Conservation (phyloP, 495 filamentous ascomycete genomes). For the Neurospora tetraspora region DNA sequence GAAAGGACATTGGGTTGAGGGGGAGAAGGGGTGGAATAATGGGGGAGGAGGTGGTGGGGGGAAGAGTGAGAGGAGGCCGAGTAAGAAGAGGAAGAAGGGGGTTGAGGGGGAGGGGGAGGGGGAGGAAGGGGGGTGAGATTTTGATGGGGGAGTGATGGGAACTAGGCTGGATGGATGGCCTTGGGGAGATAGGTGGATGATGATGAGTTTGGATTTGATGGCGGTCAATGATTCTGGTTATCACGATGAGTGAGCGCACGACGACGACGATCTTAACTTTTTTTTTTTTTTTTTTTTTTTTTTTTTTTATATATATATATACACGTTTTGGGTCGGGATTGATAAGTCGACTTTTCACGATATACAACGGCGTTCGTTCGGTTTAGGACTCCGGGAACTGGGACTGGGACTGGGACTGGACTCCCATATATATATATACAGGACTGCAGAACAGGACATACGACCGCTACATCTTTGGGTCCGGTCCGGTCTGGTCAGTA, state of each 20-base stretch:
- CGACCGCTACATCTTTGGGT: background rate
- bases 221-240: background rate
- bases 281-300: background rate
- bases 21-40: constrained; percentile 16
- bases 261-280: background rate
- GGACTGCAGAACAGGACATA: background rate
- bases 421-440: background rate
- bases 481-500: background rate
- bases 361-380: background rate
- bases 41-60: background rate
- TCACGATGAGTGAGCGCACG: background rate
- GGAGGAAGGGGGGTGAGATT: background rate
- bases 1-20: constrained; percentile 35
- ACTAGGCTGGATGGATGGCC: background rate
- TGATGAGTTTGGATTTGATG: background rate
- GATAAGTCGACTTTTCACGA: background rate
- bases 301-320: no score
- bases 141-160: background rate
- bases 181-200: background rate
- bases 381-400: background rate
- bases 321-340: background rate
- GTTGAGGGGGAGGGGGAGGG: constrained; percentile 3
- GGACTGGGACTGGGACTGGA: background rate
- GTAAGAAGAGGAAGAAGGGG: constrained; percentile 32
- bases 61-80: constrained; percentile 19